Conservation (phyloP, 768 basidiomycete genomes). For the Tricholomella constricta region DNA sequence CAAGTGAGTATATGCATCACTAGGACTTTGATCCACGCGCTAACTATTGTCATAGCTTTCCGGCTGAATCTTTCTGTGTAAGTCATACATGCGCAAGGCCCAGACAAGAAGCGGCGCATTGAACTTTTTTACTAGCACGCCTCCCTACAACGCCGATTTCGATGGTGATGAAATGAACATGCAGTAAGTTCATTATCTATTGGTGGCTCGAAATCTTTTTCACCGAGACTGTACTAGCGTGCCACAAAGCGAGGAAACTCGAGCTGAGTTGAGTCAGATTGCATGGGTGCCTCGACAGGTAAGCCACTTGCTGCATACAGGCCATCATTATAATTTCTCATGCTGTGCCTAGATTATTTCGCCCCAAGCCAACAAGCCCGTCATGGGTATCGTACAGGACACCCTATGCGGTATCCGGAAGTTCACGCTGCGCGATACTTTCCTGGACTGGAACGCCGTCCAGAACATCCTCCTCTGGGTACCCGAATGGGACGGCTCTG, state of each 20-base stretch:
- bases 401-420: conserved; percentile 97
- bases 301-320: conserved; percentile 15
- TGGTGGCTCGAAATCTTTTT: not conserved
- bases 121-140: conserved; percentile 59
- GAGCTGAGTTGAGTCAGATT: conserved; percentile 96
- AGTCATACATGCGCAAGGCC: conserved; percentile 34
- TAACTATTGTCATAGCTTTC: conserved; percentile 64
- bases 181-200: conserved; percentile 77
- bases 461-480: conserved; percentile 99
- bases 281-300: conserved; percentile 99
- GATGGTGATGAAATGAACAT: conserved; percentile 99
- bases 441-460: conserved; percentile 93
- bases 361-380: conserved; percentile 98
- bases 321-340: conserved; percentile 1
- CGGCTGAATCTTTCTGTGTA: conserved; percentile 98
- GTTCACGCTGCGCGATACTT: conserved; percentile 93
- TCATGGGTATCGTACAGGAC: conserved; percentile 99
- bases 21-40: not conserved
- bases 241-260: conserved; percentile 97
- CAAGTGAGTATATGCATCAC: conserved; percentile 60
- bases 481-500: conserved; percentile 93
- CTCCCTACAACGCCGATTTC: conserved; percentile 99
- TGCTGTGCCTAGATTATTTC: conserved; percentile 91
- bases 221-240: conserved; percentile 54
- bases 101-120: conserved; percentile 22